Percentiles rank a stretch among this genome's conserved stretches.
These are phyloP conservation scores for Neurospora intermedia DNA, from an alignment of 495 filamentous ascomycete genomes.

Conservation along the genomic window DNA sequence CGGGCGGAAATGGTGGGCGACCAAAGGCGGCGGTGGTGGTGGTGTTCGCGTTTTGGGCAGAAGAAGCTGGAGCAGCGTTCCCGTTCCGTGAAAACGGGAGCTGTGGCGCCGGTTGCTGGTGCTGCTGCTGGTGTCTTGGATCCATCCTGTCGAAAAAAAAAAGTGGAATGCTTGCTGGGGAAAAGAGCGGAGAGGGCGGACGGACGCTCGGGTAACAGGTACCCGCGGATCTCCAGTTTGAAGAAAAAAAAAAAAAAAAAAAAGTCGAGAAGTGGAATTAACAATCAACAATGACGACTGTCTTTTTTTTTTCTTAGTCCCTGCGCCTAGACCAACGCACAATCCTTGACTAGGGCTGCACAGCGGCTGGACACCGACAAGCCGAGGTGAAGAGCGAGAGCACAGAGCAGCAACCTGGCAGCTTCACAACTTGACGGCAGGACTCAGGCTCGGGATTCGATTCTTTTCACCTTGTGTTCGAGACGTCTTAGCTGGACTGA, in stretches of 20 bases:
- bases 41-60: neutral
- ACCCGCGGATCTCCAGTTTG: neutral
- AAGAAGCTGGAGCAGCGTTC: constrained; percentile 13
- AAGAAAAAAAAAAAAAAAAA: neutral
- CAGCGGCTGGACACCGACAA: neutral
- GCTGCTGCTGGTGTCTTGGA: constrained; percentile 24
- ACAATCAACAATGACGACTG: constrained; percentile 11
- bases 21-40: constrained; percentile 21
- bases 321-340: neutral
- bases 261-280: neutral
- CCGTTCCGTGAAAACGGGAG: constrained; percentile 30
- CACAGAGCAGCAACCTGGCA: neutral
- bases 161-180: neutral
- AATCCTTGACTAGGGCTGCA: neutral
- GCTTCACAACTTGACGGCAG: neutral
- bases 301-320: constrained; percentile 4
- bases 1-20: constrained; percentile 24
- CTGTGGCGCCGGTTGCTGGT: constrained; percentile 18
- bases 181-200: neutral
- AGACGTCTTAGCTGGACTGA: neutral
- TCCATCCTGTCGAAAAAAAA: constrained; percentile 20
- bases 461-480: neutral
- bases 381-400: neutral
- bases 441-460: neutral
- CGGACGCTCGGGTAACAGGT: neutral